Base-by-base conservation (phyloP, 1,139 yeast species). In the Pichia sp. region DNA sequence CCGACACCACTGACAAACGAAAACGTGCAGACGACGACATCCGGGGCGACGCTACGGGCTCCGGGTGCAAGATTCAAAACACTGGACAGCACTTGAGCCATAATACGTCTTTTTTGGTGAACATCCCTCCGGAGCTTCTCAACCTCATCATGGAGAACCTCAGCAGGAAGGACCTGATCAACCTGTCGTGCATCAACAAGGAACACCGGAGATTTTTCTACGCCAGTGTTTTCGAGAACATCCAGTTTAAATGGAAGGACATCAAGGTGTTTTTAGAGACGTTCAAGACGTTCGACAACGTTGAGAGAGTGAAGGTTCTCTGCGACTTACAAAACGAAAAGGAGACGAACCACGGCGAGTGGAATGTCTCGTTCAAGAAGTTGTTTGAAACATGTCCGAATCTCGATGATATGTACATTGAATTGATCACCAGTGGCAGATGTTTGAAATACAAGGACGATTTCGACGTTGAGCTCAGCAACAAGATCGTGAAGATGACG, bases 401-500 rank as follows among this genome's bases (percentile, higher is more conserved):
- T 18, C 41, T 64, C 40, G 46, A 45, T 8, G 51, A 47, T 4
- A 38, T 65, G 40, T 48, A 52, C 4, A 54, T 65, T 17, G 65
- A 60, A 40, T 53, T 64, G 35, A 33, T 62, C 32, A 57, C 58
- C 2, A 63, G 67, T 20, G 56, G 64, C 2, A 48, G 67, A 38
- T 61, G 65, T 47, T 44, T 65, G 21, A 65, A 65, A 48, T 65
- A 63, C 44, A 67, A 65, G 45, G 64, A 59, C 40, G 60, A 62
- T 34, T 61, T 63, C 41, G 61, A 58, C 41, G 55, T 52, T 15
- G 57, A 53, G 39, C 20, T 53, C 21, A 55, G 62, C 18, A 54
- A 55, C 31, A 58, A 62, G 33, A 58, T 65, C 9, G 47, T 38
- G 10, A 46, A 40, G 3, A 24, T 65, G 33, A 54, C 47, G 32